Evolutionary conservation across 148 eudicot species (phyloP).

Genomic region (Nyssa sinensis): DNA sequence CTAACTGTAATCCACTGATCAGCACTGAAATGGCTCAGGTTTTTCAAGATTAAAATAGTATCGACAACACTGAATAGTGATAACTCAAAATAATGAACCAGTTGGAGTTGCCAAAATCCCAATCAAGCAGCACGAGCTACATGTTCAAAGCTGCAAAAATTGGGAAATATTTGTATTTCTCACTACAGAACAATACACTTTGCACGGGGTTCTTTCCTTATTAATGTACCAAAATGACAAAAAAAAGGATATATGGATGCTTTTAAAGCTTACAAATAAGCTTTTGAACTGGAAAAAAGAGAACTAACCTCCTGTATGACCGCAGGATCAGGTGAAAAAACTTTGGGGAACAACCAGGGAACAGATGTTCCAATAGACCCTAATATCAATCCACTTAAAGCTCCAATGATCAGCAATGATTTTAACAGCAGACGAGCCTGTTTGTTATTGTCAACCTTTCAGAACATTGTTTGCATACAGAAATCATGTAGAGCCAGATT

Average conservation of each 20-base stretch:
- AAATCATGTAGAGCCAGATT: background rate
- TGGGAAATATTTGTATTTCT: background rate
- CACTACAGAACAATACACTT: background rate
- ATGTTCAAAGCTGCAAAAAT: background rate
- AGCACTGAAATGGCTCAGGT: background rate
- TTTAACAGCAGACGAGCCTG: slow-evolving; percentile 77
- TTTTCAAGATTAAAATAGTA: background rate
- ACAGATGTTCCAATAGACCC: slow-evolving; percentile 67
- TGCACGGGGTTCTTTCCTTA: background rate
- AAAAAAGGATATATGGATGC: background rate
- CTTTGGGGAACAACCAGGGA: slow-evolving; percentile 74
- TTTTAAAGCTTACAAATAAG: background rate
- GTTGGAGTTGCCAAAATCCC: background rate
- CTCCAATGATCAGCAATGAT: slow-evolving; percentile 76
- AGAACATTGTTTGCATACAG: slow-evolving; percentile 17
- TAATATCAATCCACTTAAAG: slow-evolving; percentile 57
- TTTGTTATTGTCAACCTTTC: slow-evolving; percentile 11
- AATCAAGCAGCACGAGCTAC: background rate
- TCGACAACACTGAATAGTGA: background rate
- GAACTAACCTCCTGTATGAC: slow-evolving; percentile 72
- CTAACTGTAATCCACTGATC: background rate
- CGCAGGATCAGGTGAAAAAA: slow-evolving; percentile 73
- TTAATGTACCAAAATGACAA: background rate
- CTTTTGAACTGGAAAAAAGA: background rate
- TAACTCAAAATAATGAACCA: background rate